Conservation (phyloP, 179 eudicot species). For the Silene noctiflora region DNA sequence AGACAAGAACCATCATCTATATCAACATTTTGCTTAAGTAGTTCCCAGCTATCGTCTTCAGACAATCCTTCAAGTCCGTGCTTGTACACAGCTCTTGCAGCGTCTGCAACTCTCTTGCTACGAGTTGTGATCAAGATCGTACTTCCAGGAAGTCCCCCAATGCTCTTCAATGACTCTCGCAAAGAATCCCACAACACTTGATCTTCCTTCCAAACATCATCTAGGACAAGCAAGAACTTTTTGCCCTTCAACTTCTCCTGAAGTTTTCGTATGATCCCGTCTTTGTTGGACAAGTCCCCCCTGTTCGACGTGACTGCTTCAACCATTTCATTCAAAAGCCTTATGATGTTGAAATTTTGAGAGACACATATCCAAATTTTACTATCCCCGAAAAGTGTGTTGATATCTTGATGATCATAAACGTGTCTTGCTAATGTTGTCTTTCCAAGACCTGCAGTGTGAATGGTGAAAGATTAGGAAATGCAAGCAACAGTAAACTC, state of each 20-base stretch:
- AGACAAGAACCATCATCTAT: not conserved
- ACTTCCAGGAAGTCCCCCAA: constrained; percentile 19
- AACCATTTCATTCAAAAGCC: constrained; percentile 27
- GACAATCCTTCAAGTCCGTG: constrained; percentile 6
- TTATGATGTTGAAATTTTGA: constrained; percentile 12
- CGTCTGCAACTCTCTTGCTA: constrained; percentile 4
- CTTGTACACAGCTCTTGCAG: not conserved
- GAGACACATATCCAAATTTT: constrained; percentile 23
- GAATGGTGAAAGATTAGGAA: too few species aligned
- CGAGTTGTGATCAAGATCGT: constrained; percentile 30
- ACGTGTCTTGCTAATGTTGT: constrained; percentile 26
- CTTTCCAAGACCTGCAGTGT: constrained; percentile 27
- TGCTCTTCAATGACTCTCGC: not conserved
- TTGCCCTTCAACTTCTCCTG: not conserved
- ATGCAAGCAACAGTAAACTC: too few species aligned
- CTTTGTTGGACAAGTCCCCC: constrained; percentile 10
- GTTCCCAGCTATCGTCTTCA: constrained; percentile 15
- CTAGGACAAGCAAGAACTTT: constrained; percentile 4
- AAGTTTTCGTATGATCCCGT: not conserved
- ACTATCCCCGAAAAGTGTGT: not conserved
- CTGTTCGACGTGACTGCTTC: constrained; percentile 6
- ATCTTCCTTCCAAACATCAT: constrained; percentile 26
- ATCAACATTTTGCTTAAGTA: constrained; percentile 7
- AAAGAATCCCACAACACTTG: constrained; percentile 22
- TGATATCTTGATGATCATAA: constrained; percentile 12